Conservation (phyloP, 2,329 filamentous ascomycete genomes). For the Dactylellina leptospora region DNA sequence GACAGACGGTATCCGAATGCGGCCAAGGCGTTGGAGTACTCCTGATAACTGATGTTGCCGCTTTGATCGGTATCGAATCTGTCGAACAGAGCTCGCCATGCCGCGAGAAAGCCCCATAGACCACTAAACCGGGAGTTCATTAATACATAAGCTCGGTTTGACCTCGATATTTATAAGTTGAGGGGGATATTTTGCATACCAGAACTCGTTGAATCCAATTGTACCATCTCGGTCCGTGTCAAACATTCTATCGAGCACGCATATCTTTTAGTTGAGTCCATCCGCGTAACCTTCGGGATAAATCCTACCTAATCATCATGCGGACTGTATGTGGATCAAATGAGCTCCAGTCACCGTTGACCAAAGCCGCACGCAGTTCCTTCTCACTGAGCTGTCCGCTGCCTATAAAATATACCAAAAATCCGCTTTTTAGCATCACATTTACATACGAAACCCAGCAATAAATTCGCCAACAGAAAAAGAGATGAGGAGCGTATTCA, state of each 20-base stretch:
- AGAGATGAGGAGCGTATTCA: neutral
- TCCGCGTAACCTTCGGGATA: neutral
- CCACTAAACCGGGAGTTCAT: too few species aligned
- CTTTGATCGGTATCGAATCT: constrained; percentile 88
- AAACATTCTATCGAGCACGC: constrained; percentile 75
- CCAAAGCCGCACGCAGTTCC: constrained; percentile 87
- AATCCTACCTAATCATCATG: constrained; percentile 82
- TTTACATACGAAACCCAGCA: neutral
- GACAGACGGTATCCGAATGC: constrained; percentile 93
- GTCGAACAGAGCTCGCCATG: constrained; percentile 94
- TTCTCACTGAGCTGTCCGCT: constrained; percentile 84
- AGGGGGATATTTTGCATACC: too few species aligned
- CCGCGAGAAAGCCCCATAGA: constrained; percentile 92
- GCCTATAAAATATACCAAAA: constrained; percentile 61
- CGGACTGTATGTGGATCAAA: constrained; percentile 94
- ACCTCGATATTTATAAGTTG: too few species aligned
- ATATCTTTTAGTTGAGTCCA: constrained; percentile 8
- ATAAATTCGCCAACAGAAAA: neutral
- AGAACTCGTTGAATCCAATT: constrained; percentile 95
- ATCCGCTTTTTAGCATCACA: too few species aligned
- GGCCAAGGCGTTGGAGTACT: constrained; percentile 89
- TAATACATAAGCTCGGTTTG: too few species aligned
- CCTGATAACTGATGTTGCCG: constrained; percentile 83
- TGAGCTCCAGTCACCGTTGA: constrained; percentile 94
- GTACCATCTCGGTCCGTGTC: constrained; percentile 87